These are phyloP conservation scores for Paraglomus brasilianum DNA, from an alignment of 192 early-diverging fungal species.

Conservation along the genomic window DNA sequence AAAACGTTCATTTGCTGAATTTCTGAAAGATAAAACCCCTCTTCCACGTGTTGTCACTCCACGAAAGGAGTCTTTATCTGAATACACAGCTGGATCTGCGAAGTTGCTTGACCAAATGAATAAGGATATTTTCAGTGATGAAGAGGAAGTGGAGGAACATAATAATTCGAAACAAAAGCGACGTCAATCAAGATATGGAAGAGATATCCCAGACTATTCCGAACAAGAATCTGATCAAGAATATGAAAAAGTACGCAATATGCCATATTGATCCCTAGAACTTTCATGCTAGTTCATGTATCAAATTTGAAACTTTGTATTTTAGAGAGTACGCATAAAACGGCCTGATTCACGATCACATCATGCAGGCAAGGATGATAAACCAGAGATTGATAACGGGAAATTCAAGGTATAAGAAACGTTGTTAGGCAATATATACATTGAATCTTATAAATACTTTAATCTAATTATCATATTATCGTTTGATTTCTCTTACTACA, in stretches of 20 bases:
- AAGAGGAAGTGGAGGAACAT: not conserved
- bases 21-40: too few species aligned
- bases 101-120: too few species aligned
- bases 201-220: conserved; percentile 9
- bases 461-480: conserved; percentile 16
- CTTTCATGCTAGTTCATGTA: conserved; percentile 6
- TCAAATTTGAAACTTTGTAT: conserved; percentile 13
- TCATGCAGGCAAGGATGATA: conserved; percentile 16
- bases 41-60: too few species aligned
- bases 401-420: conserved; percentile 8
- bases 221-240: conserved; percentile 3
- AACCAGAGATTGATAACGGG: conserved; percentile 19
- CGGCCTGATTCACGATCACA: conserved; percentile 9
- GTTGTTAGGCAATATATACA: conserved; percentile 13
- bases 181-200: conserved; percentile 18
- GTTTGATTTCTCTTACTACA: conserved; percentile 2
- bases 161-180: conserved; percentile 4
- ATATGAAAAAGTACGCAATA: conserved; percentile 19
- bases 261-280: not conserved
- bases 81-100: conserved; percentile 17
- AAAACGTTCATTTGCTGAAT: too few species aligned
- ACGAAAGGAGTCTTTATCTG: conserved; percentile 25
- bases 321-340: conserved; percentile 5
- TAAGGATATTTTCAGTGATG: too few species aligned
- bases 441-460: conserved; percentile 13